Conservation (phyloP, 1,284 basidiomycete genomes). For the Ceratobasidium sp. region DNA sequence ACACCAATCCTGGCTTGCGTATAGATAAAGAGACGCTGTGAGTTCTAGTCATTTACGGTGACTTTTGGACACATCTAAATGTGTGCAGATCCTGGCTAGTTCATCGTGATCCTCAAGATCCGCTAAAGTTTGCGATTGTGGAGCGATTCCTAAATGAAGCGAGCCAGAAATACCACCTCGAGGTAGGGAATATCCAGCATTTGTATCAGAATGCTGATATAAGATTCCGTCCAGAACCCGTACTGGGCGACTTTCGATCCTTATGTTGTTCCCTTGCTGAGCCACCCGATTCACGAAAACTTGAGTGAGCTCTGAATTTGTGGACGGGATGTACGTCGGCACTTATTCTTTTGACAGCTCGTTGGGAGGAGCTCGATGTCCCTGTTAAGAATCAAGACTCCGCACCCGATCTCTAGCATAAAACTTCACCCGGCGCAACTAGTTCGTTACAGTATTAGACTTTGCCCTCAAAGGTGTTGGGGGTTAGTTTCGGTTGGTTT, state of each 20-base stretch:
- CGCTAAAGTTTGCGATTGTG: constrained; percentile 20
- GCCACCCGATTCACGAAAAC: constrained; percentile 25
- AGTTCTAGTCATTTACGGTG: not conserved
- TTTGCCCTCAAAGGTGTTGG: too few species aligned
- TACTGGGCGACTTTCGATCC: constrained; percentile 30
- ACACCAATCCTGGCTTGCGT: not conserved
- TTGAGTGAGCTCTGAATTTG: not conserved
- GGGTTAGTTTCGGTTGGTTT: too few species aligned
- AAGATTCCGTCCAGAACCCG: not conserved
- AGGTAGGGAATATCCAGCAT: not conserved
- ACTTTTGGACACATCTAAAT: not conserved
- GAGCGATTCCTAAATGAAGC: constrained; percentile 19
- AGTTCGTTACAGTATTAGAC: too few species aligned
- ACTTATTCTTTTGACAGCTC: not conserved
- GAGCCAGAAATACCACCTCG: constrained; percentile 24
- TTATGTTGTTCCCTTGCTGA: constrained; percentile 19
- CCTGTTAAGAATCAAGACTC: constrained; percentile 24
- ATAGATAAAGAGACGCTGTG: constrained; percentile 24
- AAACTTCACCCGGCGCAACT: too few species aligned
- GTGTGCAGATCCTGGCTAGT: constrained; percentile 15
- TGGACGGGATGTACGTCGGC: not conserved
- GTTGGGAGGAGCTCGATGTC: constrained; percentile 19
- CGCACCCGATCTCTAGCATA: not conserved
- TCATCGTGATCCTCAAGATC: constrained; percentile 26
- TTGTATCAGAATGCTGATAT: too few species aligned